Base-by-base conservation (phyloP, 257 asterid species). In the Osmanthus fragrans region DNA sequence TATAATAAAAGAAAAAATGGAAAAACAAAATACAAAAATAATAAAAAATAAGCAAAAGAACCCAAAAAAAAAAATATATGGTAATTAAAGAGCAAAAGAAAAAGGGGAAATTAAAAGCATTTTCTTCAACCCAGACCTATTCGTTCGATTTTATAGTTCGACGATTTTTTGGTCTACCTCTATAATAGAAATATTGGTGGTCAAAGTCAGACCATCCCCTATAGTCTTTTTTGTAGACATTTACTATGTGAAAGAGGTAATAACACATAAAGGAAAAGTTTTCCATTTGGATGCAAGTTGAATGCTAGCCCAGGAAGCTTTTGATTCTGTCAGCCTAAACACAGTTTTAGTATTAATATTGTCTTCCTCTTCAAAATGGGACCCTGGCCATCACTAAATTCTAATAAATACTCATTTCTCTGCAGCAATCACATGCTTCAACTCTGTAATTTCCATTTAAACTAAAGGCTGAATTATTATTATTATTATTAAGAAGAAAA, bases 381-480 rank as follows among this genome's bases (percentile, higher is more conserved):
- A 60, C 72, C 85, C 76, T 70, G 45, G 21, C 63, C 76, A 70
- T 30, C 82, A 70, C 30, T 66, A 58, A 81, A 80, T 80, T 84
- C 85, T 85, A 82, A 84, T 82, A 81, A 81, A 79, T 78, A 79
- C 86, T 70, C 80, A 70, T 69, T 84, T 75, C 77, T 77, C 87
- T 86, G 88, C 88, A 87, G 75, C 76, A 66, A 29, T 86, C 91
- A 87, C 93, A 86, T 89, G 93, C 87, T 82, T 78, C 85, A 64
- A 72, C 84, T 81, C 40, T 88, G 72, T 32, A 49, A 64, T 12
- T 39, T 54, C 73, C 69, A 16, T 76, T 81, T 60, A 65, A 49
- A 71, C 80, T 71, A 34, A 12, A 60, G 76, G 81, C 77, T 27
- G 21, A 37, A 29, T 77, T 37, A 32, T 32, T 32, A 32, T 32